A percentile compares a stretch with the other conserved stretches of the same genome.
Evolutionary conservation across 805 yeast species (phyloP).

Genomic region (Suhomyces canberraensis): DNA sequence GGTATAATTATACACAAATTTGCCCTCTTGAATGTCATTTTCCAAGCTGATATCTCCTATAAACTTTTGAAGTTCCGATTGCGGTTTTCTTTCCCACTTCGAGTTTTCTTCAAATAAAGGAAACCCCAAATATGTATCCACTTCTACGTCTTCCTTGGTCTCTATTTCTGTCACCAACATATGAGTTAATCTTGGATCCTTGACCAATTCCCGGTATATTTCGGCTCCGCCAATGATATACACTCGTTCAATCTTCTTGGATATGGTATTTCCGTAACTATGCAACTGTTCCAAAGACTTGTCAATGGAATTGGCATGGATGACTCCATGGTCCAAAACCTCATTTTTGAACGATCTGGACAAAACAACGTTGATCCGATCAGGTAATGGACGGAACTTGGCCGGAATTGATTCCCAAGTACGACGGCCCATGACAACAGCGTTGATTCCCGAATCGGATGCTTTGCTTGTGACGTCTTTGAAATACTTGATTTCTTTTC

Average conservation of each 20-base stretch:
- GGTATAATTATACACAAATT: constrained; percentile 55
- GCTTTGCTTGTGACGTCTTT: constrained; percentile 60
- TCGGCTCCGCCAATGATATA: constrained; percentile 94
- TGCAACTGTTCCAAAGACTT: constrained; percentile 20
- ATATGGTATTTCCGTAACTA: constrained; percentile 39
- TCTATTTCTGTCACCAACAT: constrained; percentile 69
- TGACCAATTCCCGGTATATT: constrained; percentile 59
- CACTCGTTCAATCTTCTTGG: constrained; percentile 48
- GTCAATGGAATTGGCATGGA: constrained; percentile 28
- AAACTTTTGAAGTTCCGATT: constrained; percentile 34
- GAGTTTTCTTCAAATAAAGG: constrained; percentile 11
- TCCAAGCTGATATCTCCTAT: constrained; percentile 32
- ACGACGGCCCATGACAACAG: constrained; percentile 92
- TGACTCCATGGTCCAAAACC: constrained; percentile 20
- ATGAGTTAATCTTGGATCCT: constrained; percentile 44
- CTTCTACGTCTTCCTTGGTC: constrained; percentile 34
- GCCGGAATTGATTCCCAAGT: constrained; percentile 94
- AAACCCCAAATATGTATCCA: constrained; percentile 70
- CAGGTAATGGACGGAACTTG: constrained; percentile 78
- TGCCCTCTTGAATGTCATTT: constrained; percentile 34
- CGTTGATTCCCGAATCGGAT: constrained; percentile 44
- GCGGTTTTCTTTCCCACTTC: constrained; percentile 36
- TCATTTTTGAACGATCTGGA: constrained; percentile 44
- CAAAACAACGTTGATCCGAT: constrained; percentile 70
- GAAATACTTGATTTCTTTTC: constrained; percentile 84